Evolutionary conservation across 306 rosid species (phyloP), one percentile per base, ranked within the genome.

Genomic region (Trifolium repens): DNA sequence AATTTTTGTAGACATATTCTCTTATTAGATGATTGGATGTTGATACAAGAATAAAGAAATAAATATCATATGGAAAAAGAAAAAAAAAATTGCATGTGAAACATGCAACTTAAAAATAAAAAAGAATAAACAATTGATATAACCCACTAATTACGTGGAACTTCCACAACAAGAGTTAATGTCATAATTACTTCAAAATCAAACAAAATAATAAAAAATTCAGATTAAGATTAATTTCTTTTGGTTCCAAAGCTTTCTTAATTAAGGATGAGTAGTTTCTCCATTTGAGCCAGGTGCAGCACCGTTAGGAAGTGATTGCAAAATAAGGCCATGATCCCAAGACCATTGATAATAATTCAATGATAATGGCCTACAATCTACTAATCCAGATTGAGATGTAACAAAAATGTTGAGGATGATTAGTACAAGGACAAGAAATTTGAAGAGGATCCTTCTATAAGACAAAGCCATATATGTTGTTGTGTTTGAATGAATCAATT

Each of bases 331-430:
- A 37, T 37, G 35, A 11, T 75, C 63, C 67, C 75, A 44, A 0
- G 83, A 67, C 79, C 75, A 73, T 2, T 66, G 69, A 73, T 49
- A 37, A 40, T 74, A 52, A 50, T 68, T 32, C 2, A 61, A 11
- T 4, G 60, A 80, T 2, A 83, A 79, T 30, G 87, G 84, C 37
- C 87, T 83, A 37, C 74, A 34, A 12, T 13, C 75, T 69, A 43
- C 83, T 44, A 32, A 32, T 32, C 83, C 73, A 2, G 60, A 67
- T 69, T 79, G 37, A 49, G 55, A 57, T 40, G 76, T 43, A 17
- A 66, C 37, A 39, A 70, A 44, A 5, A 83, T 43, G 49, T 43
- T 19, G 71, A 83, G 39, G 0, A 49, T 60, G 32, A 70, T 67
- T 4, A 80, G 19, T 22, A 80, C 7, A 74, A 67, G 8, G 6